Evolutionary conservation across 2,329 filamentous ascomycete species (phyloP), one percentile per base, ranked within the genome.

Genomic region (Penicillium sp.): DNA sequence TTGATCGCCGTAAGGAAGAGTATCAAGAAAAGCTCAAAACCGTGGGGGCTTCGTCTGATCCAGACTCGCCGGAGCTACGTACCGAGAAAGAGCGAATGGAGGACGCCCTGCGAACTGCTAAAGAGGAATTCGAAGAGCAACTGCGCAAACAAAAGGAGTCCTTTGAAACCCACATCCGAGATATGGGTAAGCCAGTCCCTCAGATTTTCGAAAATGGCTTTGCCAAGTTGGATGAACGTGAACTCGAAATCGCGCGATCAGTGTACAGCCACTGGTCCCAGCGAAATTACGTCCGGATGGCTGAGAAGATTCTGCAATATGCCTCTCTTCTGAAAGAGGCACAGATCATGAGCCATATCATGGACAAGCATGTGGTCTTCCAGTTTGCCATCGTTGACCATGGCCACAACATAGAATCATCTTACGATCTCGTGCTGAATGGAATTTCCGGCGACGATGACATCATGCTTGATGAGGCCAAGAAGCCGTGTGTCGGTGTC

Each of bases 261-360:
- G 81, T 82, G 1, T 74, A 87, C 47, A 75, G 79, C 53, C 83
- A 85, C 59, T 98, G 93, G 93, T 82, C 83, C 53, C 79, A 85
- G 58, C 83, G 88, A 28, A 87, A 88, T 62, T 96, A 91, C 61
- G 88, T 98, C 51, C 84, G 85, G 48, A 95, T 98, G 87, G 90
- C 91, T 3, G 93, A 97, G 68, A 82, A 84, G 2, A 84, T 97
- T 26, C 75, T 98, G 40, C 89, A 95, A 64, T 85, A 95, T 65
- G 91, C 91, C 3, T 83, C 87, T 7, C 81, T 84, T 26, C 70
- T 98, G 51, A 98, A 98, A 67, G 93, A 98, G 69, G 93, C 93
- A 1, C 93, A 98, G 64, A 84, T 98, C 53, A 93, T 98, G 88
- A 95, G 90, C 72, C 91, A 95, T 60, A 88, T 95, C 61, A 86